These are phyloP conservation scores for Fusarium odoratissimum DNA, from an alignment of 2,329 filamentous ascomycete species.

Conservation along the genomic window DNA sequence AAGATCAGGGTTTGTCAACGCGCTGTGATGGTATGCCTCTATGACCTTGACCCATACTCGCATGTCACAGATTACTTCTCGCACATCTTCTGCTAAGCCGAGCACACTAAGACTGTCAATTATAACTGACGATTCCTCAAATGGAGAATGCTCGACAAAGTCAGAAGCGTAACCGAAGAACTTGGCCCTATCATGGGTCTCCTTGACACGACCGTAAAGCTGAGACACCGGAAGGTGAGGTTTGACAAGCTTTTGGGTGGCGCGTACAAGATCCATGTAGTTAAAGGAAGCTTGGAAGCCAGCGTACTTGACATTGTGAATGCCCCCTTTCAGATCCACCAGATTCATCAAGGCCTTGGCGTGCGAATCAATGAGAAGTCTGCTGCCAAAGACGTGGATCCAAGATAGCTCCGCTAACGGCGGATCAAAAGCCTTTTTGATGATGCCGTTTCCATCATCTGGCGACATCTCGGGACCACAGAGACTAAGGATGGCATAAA, in stretches of 20 bases:
- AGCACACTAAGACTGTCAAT: neutral
- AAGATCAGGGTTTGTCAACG: neutral
- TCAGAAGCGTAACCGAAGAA: neutral
- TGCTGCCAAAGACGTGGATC: constrained; percentile 14
- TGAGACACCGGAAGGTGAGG: neutral
- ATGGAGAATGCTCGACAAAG: rapidly evolving
- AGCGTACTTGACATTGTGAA: neutral
- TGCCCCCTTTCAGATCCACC: neutral
- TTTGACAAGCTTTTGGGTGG: neutral
- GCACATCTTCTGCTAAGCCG: neutral
- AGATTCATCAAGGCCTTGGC: constrained; percentile 1
- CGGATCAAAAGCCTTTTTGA: neutral
- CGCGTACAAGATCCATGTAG: constrained; percentile 12
- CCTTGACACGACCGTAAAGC: neutral
- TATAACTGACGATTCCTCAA: rapidly evolving
- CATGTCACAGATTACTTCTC: neutral
- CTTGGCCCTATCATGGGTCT: neutral
- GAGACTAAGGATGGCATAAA: constrained; percentile 15
- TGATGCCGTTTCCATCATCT: neutral
- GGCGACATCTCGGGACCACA: neutral
- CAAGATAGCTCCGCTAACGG: constrained; percentile 3
- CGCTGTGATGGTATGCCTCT: neutral
- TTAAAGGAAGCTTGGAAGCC: constrained; percentile 16
- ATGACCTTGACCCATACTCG: neutral
- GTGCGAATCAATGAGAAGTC: neutral